Conservation (phyloP, 169 alveolate species). For the Plasmodium gonderi region DNA sequence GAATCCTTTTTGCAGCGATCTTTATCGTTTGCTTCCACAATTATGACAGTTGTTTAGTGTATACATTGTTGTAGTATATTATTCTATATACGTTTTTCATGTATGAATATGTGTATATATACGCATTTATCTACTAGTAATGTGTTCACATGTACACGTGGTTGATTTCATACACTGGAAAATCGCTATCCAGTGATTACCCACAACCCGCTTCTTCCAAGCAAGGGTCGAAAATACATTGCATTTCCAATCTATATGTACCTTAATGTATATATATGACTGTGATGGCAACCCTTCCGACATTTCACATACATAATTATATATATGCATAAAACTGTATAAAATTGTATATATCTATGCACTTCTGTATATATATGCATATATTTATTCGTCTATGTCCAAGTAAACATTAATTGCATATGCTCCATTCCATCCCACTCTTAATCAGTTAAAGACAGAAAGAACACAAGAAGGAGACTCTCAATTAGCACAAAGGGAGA, state of each 20-base stretch:
- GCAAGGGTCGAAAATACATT: not conserved
- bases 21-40: not conserved
- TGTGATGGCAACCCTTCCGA: not conserved
- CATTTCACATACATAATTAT: not conserved
- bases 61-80: not conserved
- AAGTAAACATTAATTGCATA: not conserved
- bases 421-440: not conserved
- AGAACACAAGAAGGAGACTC: constrained; percentile 73
- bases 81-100: not conserved
- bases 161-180: too few species aligned
- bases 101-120: not conserved
- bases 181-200: not conserved
- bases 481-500: constrained; percentile 60
- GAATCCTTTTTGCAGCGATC: not conserved
- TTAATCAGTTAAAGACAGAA: constrained; percentile 23
- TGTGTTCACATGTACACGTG: not conserved
- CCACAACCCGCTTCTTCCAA: not conserved
- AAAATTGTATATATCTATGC: not conserved
- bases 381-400: too few species aligned
- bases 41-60: not conserved
- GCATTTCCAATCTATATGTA: not conserved
- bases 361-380: not conserved
- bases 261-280: not conserved
- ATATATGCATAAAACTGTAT: too few species aligned
- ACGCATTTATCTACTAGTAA: not conserved